These are phyloP conservation scores for Pichia sp. DNA, from an alignment of 1,139 yeast species.

Conservation along the genomic window DNA sequence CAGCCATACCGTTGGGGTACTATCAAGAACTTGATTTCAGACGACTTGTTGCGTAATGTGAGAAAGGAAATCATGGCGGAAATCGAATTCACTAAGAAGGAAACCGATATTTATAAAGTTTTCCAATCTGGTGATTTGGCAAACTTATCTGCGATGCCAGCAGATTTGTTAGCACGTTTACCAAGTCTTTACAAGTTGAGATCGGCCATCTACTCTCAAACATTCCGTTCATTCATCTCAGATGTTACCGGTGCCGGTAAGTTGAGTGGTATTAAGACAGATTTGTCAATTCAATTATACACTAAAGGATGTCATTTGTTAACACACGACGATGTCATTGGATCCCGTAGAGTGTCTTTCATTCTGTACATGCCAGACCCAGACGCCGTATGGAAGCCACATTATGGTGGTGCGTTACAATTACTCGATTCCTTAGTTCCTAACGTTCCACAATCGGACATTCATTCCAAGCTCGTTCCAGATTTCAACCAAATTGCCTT, in stretches of 20 bases:
- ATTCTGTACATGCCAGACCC: conserved; percentile 94
- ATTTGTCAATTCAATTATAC: conserved; percentile 89
- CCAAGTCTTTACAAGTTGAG: conserved; percentile 75
- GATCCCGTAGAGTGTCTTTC: conserved; percentile 89
- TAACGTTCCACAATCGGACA: conserved; percentile 87
- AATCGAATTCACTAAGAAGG: conserved; percentile 90
- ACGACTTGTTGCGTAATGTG: conserved; percentile 71
- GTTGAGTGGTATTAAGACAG: conserved; percentile 84
- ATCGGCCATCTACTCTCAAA: conserved; percentile 82
- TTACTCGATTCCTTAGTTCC: conserved; percentile 84
- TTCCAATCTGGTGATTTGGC: conserved; percentile 96
- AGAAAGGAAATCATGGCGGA: conserved; percentile 79
- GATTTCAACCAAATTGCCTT: conserved; percentile 96
- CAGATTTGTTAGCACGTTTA: conserved; percentile 69
- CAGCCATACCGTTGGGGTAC: conserved; percentile 92
- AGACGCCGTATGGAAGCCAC: conserved; percentile 78
- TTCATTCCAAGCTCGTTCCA: conserved; percentile 69
- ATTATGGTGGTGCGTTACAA: conserved; percentile 91
- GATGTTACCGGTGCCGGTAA: conserved; percentile 86
- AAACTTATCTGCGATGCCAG: conserved; percentile 80
- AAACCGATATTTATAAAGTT: conserved; percentile 95
- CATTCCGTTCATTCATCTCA: conserved; percentile 82
- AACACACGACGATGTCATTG: conserved; percentile 98
- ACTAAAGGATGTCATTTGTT: conserved; percentile 91
- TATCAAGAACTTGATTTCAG: conserved; percentile 70